Base-by-base conservation (phyloP, 495 filamentous ascomycete species). In the Cercophora scortea region DNA sequence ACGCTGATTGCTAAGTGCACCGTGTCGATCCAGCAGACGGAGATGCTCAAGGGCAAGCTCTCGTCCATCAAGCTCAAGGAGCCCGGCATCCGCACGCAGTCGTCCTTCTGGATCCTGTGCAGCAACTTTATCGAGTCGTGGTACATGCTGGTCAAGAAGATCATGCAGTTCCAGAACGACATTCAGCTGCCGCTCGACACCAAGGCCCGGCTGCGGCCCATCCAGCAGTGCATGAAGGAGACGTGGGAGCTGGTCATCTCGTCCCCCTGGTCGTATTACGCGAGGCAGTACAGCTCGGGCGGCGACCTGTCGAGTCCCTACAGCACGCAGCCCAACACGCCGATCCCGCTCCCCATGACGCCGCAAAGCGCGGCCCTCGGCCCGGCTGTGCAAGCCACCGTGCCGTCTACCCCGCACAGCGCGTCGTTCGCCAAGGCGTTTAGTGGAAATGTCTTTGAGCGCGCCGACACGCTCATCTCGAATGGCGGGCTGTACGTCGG, bases 11-110 rank as follows among this genome's bases (percentile, higher is more conserved):
- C 77, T 32, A 85, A 84, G 51, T 86, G 81, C 56, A 75, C 71
- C 7, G 70, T 74, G n/a, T 80, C 84, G 19, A 71, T 86, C 33
- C 78, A 82, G 40, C 78, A 84, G 45, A 86, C 84, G 2, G 80
- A 87, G 61, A 67, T 75, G 8, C 70, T 96, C n/a, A 84, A 84
- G 56, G 70, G 70, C 17, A 79, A 85, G 8, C 73, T 96, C 6
- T 86, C 82, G n/a, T 75, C 73, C 49, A 88, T 94, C 72, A 89
- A 88, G 67, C 72, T 94, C 25, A 90, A 89, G 58, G 89, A 95
- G 53, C 87, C 85, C 8, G 84, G 80, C 13, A 77, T 87, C 45
- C 79, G 89, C 32, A 89, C 84, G 35, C 84, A 90, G 55, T 75
- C 79, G 18, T 79, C 84, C 44, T 93, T 95, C 65, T 96, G 90